Evolutionary conservation across 352 stramenopile species (phyloP), one percentile per base, ranked within the genome.

Genomic region (Phytopythium boreale): DNA sequence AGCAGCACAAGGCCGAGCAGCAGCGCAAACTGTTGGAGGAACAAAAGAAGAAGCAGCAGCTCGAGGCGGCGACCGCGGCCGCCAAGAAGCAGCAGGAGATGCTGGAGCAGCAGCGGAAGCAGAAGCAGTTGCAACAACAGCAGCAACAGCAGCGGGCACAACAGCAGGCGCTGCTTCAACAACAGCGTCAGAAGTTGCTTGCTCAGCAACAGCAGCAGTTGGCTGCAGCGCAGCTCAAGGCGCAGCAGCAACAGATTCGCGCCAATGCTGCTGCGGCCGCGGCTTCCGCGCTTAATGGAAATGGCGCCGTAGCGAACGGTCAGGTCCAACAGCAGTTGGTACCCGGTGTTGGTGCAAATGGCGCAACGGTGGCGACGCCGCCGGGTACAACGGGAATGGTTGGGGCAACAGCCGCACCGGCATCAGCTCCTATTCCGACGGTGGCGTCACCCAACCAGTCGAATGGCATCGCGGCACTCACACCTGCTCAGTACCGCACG

Each of bases 31-130:
- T 84, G 24, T 29, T 90, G 34, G 44, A 88, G 52, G 75, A 87
- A 37, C 80, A 80, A n/a, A 89, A 88, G 41, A 79, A 91, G 46
- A 78, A 93, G 43, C 75, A 89, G 51, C 83, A 90, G 60, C 73
- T 79, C 11, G 71, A 70, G 29, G 56, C 64, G 59, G 36, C 51
- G 61, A 44, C 44, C 63, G 37, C 39, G 62, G 24, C 63, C 63
- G 27, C 72, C 63, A 46, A 70, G 74, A 56, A 67, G 31, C 39
- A 44, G 26, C 74, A 67, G 59, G 62, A 67, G 46, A 17, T 63
- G 15, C 12, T 69, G 24, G 59, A 60, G 26, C 66, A 79, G 49
- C 76, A 87, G 66, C 76, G 81, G 44, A 68, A 76, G 63, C 70
- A 75, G 26, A 72, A 71, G 58, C 72, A 72, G 46, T 55, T 79